phyloP scores from a whole-genome alignment of 768 basidiomycete species.

The Pleurotus tuoliensis region DNA sequence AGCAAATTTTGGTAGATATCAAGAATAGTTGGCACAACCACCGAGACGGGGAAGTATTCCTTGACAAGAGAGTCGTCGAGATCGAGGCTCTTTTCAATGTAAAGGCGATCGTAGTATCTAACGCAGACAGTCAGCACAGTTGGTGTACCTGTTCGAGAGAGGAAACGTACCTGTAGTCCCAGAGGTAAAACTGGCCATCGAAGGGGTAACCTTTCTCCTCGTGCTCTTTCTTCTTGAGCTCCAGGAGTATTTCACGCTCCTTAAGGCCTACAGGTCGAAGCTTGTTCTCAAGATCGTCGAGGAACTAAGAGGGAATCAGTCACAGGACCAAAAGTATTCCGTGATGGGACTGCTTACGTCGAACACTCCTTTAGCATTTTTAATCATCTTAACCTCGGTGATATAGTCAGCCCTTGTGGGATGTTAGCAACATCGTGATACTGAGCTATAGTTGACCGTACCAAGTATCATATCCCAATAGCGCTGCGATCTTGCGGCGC shows the following conservation, averaged over 20 bases:
- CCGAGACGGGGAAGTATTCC: conserved; percentile 85
- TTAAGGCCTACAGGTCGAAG: conserved; percentile 67
- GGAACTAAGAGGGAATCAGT: conserved; percentile 45
- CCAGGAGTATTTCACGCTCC: conserved; percentile 64
- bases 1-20: conserved; percentile 82
- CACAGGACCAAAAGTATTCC: too few species aligned
- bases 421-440: not conserved
- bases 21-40: conserved; percentile 80
- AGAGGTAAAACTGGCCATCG: conserved; percentile 73
- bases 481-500: conserved; percentile 61
- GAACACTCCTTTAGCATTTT: conserved; percentile 56
- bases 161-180: conserved; percentile 70
- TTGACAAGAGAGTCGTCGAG: conserved; percentile 80
- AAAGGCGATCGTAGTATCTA: conserved; percentile 52
- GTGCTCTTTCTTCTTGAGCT: conserved; percentile 74
- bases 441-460: conserved; percentile 9
- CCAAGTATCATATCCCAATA: conserved; percentile 77
- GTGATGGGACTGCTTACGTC: conserved; percentile 33
- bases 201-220: conserved; percentile 53
- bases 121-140: not conserved
- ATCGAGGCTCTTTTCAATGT: conserved; percentile 59
- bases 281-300: conserved; percentile 71
- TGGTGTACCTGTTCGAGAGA: not conserved
- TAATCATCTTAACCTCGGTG: conserved; percentile 86
- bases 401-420: conserved; percentile 64